phyloP scores from a whole-genome alignment of 257 asterid genomes.

The Lantana camara region DNA sequence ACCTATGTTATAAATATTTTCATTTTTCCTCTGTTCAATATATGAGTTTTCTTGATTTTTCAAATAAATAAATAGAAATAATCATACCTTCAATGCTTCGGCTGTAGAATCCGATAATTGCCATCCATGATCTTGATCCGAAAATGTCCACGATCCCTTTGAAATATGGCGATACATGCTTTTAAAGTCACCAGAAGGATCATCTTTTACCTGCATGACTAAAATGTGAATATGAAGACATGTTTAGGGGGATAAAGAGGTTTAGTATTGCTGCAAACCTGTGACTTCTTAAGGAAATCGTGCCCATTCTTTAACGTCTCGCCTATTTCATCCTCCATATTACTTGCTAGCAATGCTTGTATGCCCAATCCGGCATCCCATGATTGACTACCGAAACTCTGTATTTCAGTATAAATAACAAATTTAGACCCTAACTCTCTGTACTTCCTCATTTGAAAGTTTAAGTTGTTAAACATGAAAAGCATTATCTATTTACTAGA shows the following conservation, averaged over 20 bases:
- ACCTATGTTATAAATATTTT: neutral
- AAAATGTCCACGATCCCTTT: constrained; percentile 93
- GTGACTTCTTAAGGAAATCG: constrained; percentile 71
- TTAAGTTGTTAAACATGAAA: too few relatives aligned
- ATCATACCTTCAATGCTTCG: constrained; percentile 93
- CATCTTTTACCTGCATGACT: constrained; percentile 58
- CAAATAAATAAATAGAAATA: neutral
- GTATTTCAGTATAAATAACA: constrained; percentile 24
- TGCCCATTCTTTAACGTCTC: constrained; percentile 75
- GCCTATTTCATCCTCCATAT: constrained; percentile 57
- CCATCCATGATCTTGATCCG: constrained; percentile 98
- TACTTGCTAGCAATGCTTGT: constrained; percentile 76
- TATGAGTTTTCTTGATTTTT: neutral
- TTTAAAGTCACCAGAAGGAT: constrained; percentile 81
- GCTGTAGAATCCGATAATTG: constrained; percentile 96
- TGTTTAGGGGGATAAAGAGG: neutral
- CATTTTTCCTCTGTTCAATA: neutral
- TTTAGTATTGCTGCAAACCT: constrained; percentile 41
- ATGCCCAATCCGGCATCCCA: constrained; percentile 89
- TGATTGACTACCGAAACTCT: constrained; percentile 88
- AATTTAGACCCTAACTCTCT: neutral
- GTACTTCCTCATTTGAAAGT: too few relatives aligned
- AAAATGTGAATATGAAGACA: neutral
- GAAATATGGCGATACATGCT: constrained; percentile 84
- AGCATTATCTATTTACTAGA: too few relatives aligned